Base-by-base conservation (phyloP, 805 yeast genomes). In the Teunomyces kruisii region DNA sequence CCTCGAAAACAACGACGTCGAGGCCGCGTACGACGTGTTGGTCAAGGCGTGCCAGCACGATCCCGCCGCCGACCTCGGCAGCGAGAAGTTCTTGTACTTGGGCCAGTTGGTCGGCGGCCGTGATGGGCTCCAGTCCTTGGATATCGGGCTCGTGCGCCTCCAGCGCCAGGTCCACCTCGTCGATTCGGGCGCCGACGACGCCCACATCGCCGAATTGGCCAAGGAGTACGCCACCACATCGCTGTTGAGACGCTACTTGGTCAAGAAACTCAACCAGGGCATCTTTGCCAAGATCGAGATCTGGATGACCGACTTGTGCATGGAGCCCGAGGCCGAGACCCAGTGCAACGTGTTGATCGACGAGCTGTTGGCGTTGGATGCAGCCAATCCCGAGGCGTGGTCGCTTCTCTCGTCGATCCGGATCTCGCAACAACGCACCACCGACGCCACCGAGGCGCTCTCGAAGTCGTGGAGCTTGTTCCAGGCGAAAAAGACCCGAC, bases 301-400 rank as follows among this genome's bases (percentile, higher is more conserved):
- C 46, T 91, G 96, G 96, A 88, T 90, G 97, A 92, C 98, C 1
- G 97, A 92, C 70, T 71, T 91, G 51, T 91, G 98, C 70, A 89
- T 91, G 96, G 96, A 88, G 57, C 81, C 81, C 2, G 83, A 84
- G 53, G 98, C 98, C 2, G 98, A 94, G 65, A 16, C 62, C 7
- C 76, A 81, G 62, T 94, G 98, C 67, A 86, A 90, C 55, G 74
- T 74, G 44, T 72, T 88, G 52, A 84, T 91, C 44, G 65, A 77
- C 9, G 79, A 78, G 53, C 81, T 95, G 1, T 65, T 88, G 57
- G 66, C 78, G 42, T 64, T 87, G 28, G 86, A 84, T 50, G 70
- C 71, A 16, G 55, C 63, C 27, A 83, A 86, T 46, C 86, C 96
- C 1, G 97, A 91, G 62, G 79, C 88, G 1, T 88, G 88, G 83